Evolutionary conservation across 1,284 basidiomycete species (phyloP), one percentile per base, ranked within the genome.

Genomic region (Athelia sp.): DNA sequence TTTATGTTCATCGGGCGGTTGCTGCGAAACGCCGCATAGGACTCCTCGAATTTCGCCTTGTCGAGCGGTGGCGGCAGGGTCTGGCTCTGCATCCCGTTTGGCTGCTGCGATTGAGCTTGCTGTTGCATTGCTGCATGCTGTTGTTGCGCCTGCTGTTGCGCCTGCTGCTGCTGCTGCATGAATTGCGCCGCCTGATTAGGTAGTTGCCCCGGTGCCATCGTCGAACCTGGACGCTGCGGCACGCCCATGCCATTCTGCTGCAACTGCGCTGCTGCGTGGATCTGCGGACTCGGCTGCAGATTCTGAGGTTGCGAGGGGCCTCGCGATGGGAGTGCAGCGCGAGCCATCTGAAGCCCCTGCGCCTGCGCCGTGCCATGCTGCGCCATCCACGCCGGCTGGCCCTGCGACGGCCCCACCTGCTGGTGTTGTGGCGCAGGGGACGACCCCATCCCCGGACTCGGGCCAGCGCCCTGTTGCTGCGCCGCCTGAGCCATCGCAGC

Each of bases 21-120:
- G 47, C 55, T 50, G 52, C 73, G 73, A 52, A 72, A 85, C n/a
- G 61, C 70, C 47, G 68, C 67, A 56, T 78, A 82, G 4, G 73
- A 68, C 2, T 48, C 52, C 1, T 78, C 72, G 55, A 88, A 87
- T 22, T 68, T 68, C 2, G 51, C 50, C 49, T 76, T 77, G 15
- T 76, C 70, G 19, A 85, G 61, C 10, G 74, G 72, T 19, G 71
- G 66, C 17, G 50, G 45, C 21, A 46, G 47, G 19, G 36, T 21
- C 9, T 35, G 13, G 14, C 43, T 34, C 47, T 48, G 48, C 23
- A 32, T 32, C 10, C 43, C 29, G 42, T 26, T 47, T 3, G 43
- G 17, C 29, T 50, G 49, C 17, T 40, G 36, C n/a, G 36, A 34
- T 17, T 34, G n/a, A n/a, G n/a, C 32, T 23, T 47, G 50, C 4